Evolutionary conservation across 495 filamentous ascomycete species (phyloP), one percentile per base, ranked within the genome.

Genomic region (Hyaloscypha hepaticicola): DNA sequence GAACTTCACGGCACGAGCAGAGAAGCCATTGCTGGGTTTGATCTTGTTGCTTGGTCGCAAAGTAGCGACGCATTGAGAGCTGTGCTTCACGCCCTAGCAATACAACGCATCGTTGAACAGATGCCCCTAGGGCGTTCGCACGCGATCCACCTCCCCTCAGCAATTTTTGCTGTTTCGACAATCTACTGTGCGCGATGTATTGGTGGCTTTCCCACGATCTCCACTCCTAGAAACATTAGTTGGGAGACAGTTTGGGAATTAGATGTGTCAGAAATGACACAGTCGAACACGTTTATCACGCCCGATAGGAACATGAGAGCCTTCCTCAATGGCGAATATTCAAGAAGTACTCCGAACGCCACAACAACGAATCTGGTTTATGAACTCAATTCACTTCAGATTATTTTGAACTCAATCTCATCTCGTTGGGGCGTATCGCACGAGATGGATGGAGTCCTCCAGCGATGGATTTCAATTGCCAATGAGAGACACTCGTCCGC

Each of bases 361-460:
- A 69, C 68, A 0, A 70, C 69, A 19, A 72, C 74, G 26, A 80
- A 80, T 66, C 66, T 82, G 25, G 61, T 80, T 8, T 82, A 82
- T 65, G 79, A 82, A 56, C 72, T 82, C 60, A 80, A 80, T 59
- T 80, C 78, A 12, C 77, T 80, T 66, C 79, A 80, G 64, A 80
- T 78, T 58, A 68, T 79, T 5, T 79, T 82, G 58, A 73, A 76
- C 16, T 79, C 78, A 51, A 66, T 82, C 4, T 75, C 72, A 9
- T 78, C 78, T 2, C 78, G 80, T 60, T 82, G 79, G 79, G 78
- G 79, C 0, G 76, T 80, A 57, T 79, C 79, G 26, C 71, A 75
- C 66, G 78, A 82, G 48, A 82, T 82, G 78, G 78, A 77, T 51
- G 73, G 76, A 25, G 73, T 80, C 53, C 60, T 80, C 45, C 71